Evolutionary conservation across 331 rosid genomes (phyloP).

Genomic region (Malus hybrid): DNA sequence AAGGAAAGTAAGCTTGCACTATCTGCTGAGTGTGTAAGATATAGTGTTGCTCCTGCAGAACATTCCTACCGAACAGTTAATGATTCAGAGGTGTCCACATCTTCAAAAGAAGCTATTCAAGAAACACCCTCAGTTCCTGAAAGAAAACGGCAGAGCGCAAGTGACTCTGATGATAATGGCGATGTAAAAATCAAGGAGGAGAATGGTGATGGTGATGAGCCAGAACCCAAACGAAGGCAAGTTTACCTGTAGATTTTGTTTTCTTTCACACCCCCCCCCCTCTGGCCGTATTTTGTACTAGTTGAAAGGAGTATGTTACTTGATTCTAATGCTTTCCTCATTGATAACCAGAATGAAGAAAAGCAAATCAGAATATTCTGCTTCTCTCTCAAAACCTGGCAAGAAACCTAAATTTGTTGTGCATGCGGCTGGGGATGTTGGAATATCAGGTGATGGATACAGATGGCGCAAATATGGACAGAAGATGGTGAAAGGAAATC

Average conservation of each 20-base stretch:
- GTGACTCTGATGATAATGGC: conserved; percentile 40
- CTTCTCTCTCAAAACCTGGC: conserved; percentile 47
- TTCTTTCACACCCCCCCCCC: not conserved
- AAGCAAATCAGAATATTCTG: conserved; percentile 35
- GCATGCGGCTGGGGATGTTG: conserved; percentile 93
- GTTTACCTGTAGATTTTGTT: conserved; percentile 20
- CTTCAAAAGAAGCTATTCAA: conserved; percentile 44
- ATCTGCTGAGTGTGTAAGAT: conserved; percentile 35
- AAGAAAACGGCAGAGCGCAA: conserved; percentile 38
- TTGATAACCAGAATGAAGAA: conserved; percentile 67
- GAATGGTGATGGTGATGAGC: conserved; percentile 35
- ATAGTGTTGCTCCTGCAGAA: conserved; percentile 24
- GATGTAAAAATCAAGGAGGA: conserved; percentile 50
- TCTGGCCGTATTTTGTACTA: not conserved
- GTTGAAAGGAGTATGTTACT: not conserved
- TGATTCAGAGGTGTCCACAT: conserved; percentile 46
- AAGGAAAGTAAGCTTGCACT: conserved; percentile 47
- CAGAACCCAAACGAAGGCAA: conserved; percentile 68
- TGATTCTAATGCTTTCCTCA: conserved; percentile 17
- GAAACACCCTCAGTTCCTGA: conserved; percentile 39
- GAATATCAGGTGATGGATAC: conserved; percentile 89
- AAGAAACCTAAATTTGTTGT: conserved; percentile 85
- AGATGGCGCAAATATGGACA: conserved; percentile 99
- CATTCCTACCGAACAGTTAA: conserved; percentile 24
- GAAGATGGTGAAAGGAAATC: conserved; percentile 97